Percentiles rank a stretch among this genome's conserved stretches.
phyloP scores from a whole-genome alignment of 1,284 basidiomycete species.

The Rhodotorula sp. region DNA sequence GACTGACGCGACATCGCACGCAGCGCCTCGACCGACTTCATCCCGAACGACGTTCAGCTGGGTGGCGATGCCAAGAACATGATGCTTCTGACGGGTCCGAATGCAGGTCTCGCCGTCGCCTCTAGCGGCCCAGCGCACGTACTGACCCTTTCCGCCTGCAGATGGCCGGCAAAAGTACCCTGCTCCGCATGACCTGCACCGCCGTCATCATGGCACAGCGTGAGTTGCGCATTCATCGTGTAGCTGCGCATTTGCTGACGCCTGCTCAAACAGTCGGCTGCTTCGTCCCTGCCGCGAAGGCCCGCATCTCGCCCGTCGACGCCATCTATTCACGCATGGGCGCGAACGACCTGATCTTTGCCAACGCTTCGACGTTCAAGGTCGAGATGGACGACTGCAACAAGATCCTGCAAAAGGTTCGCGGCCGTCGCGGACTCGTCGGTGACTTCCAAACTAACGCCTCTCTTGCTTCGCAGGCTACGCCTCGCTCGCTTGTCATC shows the following conservation, averaged over 20 bases:
- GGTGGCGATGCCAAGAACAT: slow-evolving; percentile 75
- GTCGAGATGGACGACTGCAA: slow-evolving; percentile 82
- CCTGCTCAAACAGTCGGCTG: slow-evolving; percentile 67
- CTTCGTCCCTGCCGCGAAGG: slow-evolving; percentile 83
- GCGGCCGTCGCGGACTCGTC: slow-evolving; percentile 13
- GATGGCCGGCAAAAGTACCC: slow-evolving; percentile 53
- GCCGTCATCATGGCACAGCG: slow-evolving; percentile 46
- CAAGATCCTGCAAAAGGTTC: slow-evolving; percentile 61
- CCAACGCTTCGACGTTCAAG: slow-evolving; percentile 91
- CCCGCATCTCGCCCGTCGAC: slow-evolving; percentile 85
- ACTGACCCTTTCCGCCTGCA: slow-evolving; percentile 4
- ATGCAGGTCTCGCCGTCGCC: slow-evolving; percentile 56
- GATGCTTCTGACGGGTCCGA: slow-evolving; percentile 90
- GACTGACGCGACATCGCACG: slow-evolving; percentile 47
- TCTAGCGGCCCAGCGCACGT: neutral
- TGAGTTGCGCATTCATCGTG: neutral
- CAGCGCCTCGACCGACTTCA: slow-evolving; percentile 65
- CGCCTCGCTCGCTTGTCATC: slow-evolving; percentile 87
- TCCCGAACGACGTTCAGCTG: slow-evolving; percentile 88
- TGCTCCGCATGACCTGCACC: slow-evolving; percentile 82
- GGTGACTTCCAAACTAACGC: neutral
- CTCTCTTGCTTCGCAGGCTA: slow-evolving; percentile 61
- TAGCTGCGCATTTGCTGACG: neutral
- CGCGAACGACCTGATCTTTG: slow-evolving; percentile 94
- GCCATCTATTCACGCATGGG: slow-evolving; percentile 97